Evolutionary conservation across 2,329 filamentous ascomycete species (phyloP).

Genomic region (Apiospora rasikravindrae): DNA sequence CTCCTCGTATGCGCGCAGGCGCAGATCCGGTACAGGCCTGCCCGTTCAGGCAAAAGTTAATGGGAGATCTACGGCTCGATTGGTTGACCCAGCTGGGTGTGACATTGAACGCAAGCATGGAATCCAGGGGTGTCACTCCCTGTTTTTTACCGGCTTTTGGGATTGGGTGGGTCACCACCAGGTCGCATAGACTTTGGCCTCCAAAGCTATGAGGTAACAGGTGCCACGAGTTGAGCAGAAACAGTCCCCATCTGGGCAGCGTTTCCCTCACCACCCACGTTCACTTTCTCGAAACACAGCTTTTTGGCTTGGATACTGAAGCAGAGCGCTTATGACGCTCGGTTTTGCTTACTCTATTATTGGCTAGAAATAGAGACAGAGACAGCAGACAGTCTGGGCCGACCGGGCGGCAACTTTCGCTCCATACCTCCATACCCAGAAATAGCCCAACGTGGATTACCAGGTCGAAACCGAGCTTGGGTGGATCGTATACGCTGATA

Average conservation of each 20-base stretch:
- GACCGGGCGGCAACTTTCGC: neutral
- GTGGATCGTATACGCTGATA: neutral
- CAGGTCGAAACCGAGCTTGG: neutral
- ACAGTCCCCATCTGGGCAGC: neutral
- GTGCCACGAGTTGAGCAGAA: neutral
- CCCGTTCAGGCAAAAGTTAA: neutral
- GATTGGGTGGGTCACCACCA: neutral
- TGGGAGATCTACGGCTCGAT: conserved; percentile 1
- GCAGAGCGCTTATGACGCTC: neutral
- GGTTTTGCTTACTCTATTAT: neutral
- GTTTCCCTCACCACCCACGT: neutral
- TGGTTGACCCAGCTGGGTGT: neutral
- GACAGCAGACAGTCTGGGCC: neutral
- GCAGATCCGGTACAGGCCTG: neutral
- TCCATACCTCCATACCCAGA: neutral
- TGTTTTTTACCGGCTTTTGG: neutral
- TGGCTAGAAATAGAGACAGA: neutral
- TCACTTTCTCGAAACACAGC: neutral
- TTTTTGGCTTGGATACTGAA: neutral
- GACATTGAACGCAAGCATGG: neutral
- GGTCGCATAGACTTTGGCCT: neutral
- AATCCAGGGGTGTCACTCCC: neutral
- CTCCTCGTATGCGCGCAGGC: conserved; percentile 9
- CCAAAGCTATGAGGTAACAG: neutral
- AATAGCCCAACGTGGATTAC: neutral